Conservation (phyloP, 176 grass and related monocot genomes). For the Chloris gayana region DNA sequence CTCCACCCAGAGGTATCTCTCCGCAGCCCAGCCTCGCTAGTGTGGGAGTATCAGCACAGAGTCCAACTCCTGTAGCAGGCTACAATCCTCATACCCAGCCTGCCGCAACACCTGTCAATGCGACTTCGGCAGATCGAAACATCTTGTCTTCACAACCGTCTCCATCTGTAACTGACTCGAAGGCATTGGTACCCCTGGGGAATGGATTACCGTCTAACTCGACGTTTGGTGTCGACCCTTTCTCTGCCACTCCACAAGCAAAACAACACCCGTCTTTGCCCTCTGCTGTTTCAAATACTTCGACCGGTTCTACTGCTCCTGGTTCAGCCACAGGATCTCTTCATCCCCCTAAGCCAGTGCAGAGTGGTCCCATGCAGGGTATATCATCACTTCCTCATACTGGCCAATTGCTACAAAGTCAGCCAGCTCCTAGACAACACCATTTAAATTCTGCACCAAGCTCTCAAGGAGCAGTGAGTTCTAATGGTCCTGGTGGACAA, state of each 20-base stretch:
- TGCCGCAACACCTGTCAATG: slow-evolving; percentile 23
- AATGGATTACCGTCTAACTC: slow-evolving; percentile 71
- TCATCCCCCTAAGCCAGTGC: slow-evolving; percentile 52
- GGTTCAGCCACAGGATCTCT: slow-evolving; percentile 47
- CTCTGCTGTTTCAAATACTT: slow-evolving; percentile 44
- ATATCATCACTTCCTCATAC: slow-evolving; percentile 42
- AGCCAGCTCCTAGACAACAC: slow-evolving; percentile 45
- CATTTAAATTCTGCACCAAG: slow-evolving; percentile 52
- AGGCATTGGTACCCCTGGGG: slow-evolving; percentile 53
- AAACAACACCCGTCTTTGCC: slow-evolving; percentile 54
- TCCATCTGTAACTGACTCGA: slow-evolving; percentile 60
- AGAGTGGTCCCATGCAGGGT: slow-evolving; percentile 47
- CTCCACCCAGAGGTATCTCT: slow-evolving; percentile 53
- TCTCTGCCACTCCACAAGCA: slow-evolving; percentile 50
- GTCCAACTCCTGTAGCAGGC: slow-evolving; percentile 42
- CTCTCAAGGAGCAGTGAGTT: slow-evolving; percentile 31
- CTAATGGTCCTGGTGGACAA: slow-evolving; percentile 54
- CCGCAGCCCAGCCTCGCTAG: slow-evolving; percentile 49
- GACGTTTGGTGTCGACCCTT: slow-evolving; percentile 50
- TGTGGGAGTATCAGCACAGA: slow-evolving; percentile 45
- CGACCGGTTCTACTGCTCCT: slow-evolving; percentile 40
- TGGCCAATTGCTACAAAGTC: slow-evolving; percentile 48
- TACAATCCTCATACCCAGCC: slow-evolving; percentile 33
- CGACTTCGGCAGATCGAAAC: slow-evolving; percentile 41
- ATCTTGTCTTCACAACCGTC: slow-evolving; percentile 46